A percentile compares a stretch with the other conserved stretches of the same genome.
phyloP scores from a whole-genome alignment of 257 asterid species.

The Petunia secreta region DNA sequence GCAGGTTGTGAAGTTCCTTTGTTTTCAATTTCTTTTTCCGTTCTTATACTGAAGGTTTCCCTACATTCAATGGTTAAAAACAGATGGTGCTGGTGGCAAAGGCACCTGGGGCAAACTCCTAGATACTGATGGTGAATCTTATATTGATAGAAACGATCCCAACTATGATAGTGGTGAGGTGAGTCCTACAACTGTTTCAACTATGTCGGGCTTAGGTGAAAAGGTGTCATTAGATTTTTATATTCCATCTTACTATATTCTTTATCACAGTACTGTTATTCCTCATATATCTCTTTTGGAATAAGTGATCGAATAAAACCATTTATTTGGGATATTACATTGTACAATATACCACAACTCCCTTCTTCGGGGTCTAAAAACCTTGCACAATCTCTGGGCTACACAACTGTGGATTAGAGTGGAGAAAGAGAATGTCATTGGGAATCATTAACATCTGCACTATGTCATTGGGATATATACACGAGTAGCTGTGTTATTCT shows the following conservation, averaged over 20 bases:
- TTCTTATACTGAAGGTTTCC: conserved; percentile 14
- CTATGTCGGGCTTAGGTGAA: not conserved
- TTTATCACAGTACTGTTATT: not conserved
- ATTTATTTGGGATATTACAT: not conserved
- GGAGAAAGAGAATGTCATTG: not conserved
- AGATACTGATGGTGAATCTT: conserved; percentile 74
- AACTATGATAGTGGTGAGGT: conserved; percentile 99
- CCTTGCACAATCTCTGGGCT: not conserved
- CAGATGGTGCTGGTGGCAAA: conserved; percentile 99
- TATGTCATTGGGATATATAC: not conserved
- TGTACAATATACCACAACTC: not conserved
- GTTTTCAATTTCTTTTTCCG: conserved; percentile 9
- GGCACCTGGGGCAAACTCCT: conserved; percentile 98
- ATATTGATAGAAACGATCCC: conserved; percentile 80
- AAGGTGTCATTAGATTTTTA: not conserved
- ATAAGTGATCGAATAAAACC: not conserved
- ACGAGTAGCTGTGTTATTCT: not conserved
- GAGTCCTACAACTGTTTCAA: conserved; percentile 21
- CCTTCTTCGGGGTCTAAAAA: not conserved
- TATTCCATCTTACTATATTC: not conserved
- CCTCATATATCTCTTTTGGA: not conserved
- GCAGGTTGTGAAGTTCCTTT: conserved; percentile 3
- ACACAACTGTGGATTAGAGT: not conserved
- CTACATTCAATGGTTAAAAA: conserved; percentile 38
- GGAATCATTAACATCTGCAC: not conserved